Evolutionary conservation across 495 filamentous ascomycete genomes (phyloP).

Genomic region (Aspergillus nidulans): DNA sequence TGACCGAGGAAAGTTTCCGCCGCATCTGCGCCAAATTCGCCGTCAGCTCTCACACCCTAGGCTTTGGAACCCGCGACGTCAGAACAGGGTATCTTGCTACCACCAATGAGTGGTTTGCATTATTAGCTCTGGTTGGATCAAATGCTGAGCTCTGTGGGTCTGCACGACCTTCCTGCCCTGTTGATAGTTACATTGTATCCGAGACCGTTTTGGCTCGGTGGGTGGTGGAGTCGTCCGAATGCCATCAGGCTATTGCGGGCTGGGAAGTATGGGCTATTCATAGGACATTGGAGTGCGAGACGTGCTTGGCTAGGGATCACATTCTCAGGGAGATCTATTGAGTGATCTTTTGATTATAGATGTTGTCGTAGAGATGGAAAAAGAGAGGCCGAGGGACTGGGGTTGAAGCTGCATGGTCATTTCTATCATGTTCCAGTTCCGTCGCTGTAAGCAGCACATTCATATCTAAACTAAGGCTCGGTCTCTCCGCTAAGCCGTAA

Average conservation of each 20-base stretch:
- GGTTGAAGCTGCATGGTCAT: too few species aligned
- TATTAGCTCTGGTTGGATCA: neutral
- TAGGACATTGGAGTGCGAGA: neutral
- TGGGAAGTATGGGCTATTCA: neutral
- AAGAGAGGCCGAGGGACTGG: too few species aligned
- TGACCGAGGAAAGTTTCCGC: neutral
- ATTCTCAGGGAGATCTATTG: neutral
- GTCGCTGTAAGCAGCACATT: too few species aligned
- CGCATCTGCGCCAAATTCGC: neutral
- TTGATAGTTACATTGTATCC: neutral
- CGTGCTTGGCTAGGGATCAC: neutral
- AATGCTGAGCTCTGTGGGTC: neutral
- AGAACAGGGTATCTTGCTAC: neutral
- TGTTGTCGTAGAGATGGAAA: too few species aligned
- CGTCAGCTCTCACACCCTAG: neutral
- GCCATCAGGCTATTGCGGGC: neutral
- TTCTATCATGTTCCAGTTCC: too few species aligned
- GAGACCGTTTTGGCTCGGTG: neutral
- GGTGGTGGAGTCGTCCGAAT: neutral
- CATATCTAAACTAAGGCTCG: too few species aligned
- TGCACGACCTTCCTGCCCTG: neutral
- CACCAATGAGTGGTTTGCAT: neutral
- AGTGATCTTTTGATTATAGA: neutral
- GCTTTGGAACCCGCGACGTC: neutral
- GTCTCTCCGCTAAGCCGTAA: too few species aligned